phyloP scores from a whole-genome alignment of 2,329 filamentous ascomycete genomes.

The Trichophyton benhamiae region DNA sequence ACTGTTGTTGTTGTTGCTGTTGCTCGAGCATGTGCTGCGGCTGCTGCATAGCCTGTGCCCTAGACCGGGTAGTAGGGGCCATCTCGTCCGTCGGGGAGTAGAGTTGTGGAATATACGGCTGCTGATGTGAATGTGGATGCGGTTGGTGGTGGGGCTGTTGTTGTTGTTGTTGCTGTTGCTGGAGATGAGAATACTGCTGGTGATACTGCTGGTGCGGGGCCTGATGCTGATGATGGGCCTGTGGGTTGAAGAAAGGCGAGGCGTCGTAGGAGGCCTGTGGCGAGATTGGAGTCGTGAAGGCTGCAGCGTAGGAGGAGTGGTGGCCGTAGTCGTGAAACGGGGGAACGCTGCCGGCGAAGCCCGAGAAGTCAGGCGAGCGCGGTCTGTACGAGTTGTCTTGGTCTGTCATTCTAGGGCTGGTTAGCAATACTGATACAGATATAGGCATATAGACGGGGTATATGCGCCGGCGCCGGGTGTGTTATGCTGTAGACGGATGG shows the following conservation, averaged over 20 bases:
- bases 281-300: conserved; percentile 23
- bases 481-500: background rate
- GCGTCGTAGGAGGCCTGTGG: conserved; percentile 36
- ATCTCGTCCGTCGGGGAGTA: conserved; percentile 24
- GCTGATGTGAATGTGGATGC: conserved; percentile 17
- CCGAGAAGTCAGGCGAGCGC: conserved; percentile 38
- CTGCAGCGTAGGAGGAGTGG: conserved; percentile 18
- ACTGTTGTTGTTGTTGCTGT: background rate
- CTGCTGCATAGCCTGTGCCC: conserved; percentile 20
- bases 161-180: conserved; percentile 11
- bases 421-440: background rate
- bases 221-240: conserved; percentile 15
- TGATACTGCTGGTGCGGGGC: conserved; percentile 13
- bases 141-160: conserved; percentile 14
- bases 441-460: background rate
- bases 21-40: conserved; percentile 3
- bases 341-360: conserved; percentile 32
- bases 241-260: conserved; percentile 34
- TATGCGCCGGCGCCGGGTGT: background rate
- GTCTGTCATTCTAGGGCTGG: conserved; percentile 30
- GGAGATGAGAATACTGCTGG: conserved; percentile 17
- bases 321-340: conserved; percentile 22
- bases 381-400: conserved; percentile 36
- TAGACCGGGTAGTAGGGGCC: conserved; percentile 31
- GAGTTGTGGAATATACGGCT: conserved; percentile 16